Evolutionary conservation across 2,329 filamentous ascomycete genomes (phyloP).

Genomic region (Drechslerella coelobrocha): DNA sequence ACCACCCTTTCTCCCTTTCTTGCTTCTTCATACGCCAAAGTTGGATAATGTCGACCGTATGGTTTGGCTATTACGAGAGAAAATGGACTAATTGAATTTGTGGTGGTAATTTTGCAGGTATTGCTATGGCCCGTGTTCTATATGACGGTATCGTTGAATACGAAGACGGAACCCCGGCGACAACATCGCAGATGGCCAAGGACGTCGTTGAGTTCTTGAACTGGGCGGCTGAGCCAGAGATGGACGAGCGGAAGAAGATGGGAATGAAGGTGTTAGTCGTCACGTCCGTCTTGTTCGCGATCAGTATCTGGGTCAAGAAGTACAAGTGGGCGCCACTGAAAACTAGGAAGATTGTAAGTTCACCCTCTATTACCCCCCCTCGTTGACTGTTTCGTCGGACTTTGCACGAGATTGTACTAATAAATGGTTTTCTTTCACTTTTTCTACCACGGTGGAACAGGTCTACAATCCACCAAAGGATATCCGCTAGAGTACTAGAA

Average conservation of each 20-base stretch:
- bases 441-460: constrained; percentile 29
- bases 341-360: constrained; percentile 78
- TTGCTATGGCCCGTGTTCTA: constrained; percentile 97
- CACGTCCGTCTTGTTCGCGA: constrained; percentile 76
- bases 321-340: constrained; percentile 99
- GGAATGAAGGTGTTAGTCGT: constrained; percentile 93
- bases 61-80: background rate
- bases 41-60: too few species aligned
- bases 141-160: constrained; percentile 98
- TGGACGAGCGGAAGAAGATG: constrained; percentile 99
- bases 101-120: constrained; percentile 63
- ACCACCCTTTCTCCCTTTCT: constrained; percentile 42
- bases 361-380: background rate
- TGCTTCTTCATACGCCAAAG: too few species aligned
- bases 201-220: constrained; percentile 98
- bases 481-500: constrained; percentile 7
- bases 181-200: constrained; percentile 99
- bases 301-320: constrained; percentile 97
- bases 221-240: constrained; percentile 98
- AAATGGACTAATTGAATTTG: constrained; percentile 3
- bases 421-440: constrained; percentile 55
- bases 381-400: too few species aligned
- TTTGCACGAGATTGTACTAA: constrained; percentile 57
- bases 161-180: constrained; percentile 92
- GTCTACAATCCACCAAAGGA: constrained; percentile 55